These are phyloP conservation scores for Leucocoprinus sp. DNA, from an alignment of 768 basidiomycete species.

Conservation along the genomic window DNA sequence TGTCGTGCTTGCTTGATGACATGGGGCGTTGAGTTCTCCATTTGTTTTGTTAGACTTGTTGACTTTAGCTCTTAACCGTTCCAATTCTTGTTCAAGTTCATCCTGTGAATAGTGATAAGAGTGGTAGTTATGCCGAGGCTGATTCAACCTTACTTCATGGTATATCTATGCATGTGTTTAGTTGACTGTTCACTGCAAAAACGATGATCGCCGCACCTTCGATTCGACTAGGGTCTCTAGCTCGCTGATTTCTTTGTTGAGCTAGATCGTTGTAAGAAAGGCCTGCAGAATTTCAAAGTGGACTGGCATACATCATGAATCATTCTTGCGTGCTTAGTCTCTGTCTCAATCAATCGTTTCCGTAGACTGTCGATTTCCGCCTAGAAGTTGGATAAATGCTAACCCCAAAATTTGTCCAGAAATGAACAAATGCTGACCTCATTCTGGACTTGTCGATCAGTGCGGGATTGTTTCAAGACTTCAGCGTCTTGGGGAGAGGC, in stretches of 20 bases:
- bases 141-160: constrained; percentile 46
- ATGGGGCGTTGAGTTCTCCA: constrained; percentile 27
- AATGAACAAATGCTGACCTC: constrained; percentile 33
- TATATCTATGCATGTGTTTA: constrained; percentile 51
- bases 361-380: constrained; percentile 61
- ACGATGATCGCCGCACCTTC: constrained; percentile 47
- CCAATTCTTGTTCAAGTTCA: constrained; percentile 80
- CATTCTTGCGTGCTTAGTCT: constrained; percentile 67
- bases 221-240: constrained; percentile 90
- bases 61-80: constrained; percentile 56
- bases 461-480: constrained; percentile 32
- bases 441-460: constrained; percentile 41
- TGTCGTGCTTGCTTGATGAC: constrained; percentile 20
- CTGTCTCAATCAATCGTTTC: constrained; percentile 59
- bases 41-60: constrained; percentile 50
- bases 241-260: constrained; percentile 88
- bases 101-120: constrained; percentile 36
- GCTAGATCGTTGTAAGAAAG: constrained; percentile 31
- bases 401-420: neutral
- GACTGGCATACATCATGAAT: constrained; percentile 53
- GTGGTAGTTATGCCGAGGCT: neutral
- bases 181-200: neutral
- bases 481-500: constrained; percentile 24
- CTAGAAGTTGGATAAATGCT: constrained; percentile 27
- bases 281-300: neutral